Evolutionary conservation across 257 asterid genomes (phyloP).

Genomic region (Leptodermis oblonga): DNA sequence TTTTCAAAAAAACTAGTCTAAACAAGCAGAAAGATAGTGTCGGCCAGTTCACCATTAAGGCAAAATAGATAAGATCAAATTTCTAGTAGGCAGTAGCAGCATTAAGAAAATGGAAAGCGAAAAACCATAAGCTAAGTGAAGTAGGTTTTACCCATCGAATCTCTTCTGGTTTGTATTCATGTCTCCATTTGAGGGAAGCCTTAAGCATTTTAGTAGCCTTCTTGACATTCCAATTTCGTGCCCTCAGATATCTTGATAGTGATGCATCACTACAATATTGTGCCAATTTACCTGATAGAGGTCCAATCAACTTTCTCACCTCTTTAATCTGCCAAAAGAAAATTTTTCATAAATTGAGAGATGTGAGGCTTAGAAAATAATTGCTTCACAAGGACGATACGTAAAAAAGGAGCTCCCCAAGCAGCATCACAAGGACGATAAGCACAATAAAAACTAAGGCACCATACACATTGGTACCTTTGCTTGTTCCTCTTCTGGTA

Average conservation of each 20-base stretch:
- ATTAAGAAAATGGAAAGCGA: not conserved
- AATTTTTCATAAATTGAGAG: not conserved
- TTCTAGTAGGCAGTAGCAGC: not conserved
- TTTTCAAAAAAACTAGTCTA: not conserved
- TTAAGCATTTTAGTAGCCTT: constrained; percentile 92
- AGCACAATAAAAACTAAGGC: not conserved
- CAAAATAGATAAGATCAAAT: constrained; percentile 5
- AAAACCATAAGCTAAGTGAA: not conserved
- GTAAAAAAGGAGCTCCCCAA: not conserved
- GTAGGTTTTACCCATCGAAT: constrained; percentile 64
- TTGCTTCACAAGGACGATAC: not conserved
- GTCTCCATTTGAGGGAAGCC: constrained; percentile 75
- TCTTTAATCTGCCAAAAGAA: constrained; percentile 56
- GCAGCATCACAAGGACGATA: not conserved
- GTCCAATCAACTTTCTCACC: constrained; percentile 64
- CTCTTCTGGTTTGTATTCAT: constrained; percentile 70
- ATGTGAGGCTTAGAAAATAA: not conserved
- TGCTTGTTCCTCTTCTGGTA: constrained; percentile 42
- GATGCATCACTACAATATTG: constrained; percentile 65
- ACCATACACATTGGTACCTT: constrained; percentile 40
- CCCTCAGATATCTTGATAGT: constrained; percentile 67
- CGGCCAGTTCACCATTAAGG: not conserved
- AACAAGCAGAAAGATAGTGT: not conserved
- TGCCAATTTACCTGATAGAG: constrained; percentile 57
- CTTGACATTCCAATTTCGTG: constrained; percentile 82